Evolutionary conservation across 257 asterid genomes (phyloP).

Genomic region (Solanum sejunctum): DNA sequence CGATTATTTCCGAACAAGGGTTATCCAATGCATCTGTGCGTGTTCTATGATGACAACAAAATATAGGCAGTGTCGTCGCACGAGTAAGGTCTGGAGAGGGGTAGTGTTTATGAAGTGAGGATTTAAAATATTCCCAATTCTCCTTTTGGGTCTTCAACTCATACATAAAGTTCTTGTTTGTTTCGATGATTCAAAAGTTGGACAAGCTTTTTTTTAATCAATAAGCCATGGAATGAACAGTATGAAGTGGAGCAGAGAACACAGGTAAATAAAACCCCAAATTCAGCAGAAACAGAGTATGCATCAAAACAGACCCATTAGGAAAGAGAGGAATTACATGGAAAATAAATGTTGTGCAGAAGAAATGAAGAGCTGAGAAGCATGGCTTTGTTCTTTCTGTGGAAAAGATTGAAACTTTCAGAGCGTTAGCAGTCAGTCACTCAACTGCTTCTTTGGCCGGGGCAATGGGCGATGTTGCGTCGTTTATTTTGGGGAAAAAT

Average conservation of each 20-base stretch:
- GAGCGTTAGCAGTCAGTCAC: not conserved
- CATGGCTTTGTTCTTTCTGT: constrained; percentile 19
- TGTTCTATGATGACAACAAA: not conserved
- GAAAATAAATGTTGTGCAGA: constrained; percentile 11
- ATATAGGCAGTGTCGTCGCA: not conserved
- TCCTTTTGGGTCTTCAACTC: no score
- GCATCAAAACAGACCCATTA: not conserved
- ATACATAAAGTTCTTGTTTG: no score
- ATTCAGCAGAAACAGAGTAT: not conserved
- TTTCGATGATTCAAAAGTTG: no score
- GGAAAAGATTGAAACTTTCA: constrained; percentile 9
- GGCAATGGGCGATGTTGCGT: not conserved
- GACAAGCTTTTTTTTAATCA: no score
- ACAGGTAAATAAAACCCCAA: not conserved
- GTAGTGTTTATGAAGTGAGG: not conserved
- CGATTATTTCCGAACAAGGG: no score
- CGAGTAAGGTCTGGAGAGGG: not conserved
- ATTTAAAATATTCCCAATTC: no score
- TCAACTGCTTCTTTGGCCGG: not conserved
- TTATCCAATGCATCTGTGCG: not conserved
- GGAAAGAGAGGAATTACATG: constrained; percentile 24
- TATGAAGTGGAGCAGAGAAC: not conserved
- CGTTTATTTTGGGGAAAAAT: not conserved
- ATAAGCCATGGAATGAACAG: not conserved
- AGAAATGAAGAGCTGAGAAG: constrained; percentile 23